These are phyloP conservation scores for Bryopsis sp. DNA, from an alignment of 139 green algal genomes.

Conservation along the genomic window DNA sequence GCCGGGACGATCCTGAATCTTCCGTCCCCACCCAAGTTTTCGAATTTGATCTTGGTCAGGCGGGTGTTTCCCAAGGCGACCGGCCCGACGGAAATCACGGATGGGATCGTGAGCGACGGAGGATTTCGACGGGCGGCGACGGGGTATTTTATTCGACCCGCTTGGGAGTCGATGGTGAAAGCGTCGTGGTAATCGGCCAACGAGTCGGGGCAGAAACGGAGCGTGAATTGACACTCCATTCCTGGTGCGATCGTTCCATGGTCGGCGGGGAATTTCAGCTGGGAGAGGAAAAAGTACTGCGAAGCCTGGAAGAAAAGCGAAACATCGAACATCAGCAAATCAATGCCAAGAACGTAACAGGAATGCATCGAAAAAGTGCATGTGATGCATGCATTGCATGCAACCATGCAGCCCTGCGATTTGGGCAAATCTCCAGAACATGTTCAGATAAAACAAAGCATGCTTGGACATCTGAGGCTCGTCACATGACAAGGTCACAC, in stretches of 20 bases:
- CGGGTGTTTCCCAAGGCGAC: constrained; percentile 34
- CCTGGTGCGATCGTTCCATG: constrained; percentile 23
- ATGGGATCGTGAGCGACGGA: constrained; percentile 38
- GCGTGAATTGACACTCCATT: constrained; percentile 33
- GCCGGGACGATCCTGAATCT: constrained; percentile 38
- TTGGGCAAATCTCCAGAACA: no score
- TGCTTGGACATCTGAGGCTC: no score
- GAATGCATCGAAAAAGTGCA: no score
- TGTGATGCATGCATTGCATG: no score
- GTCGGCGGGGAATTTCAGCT: constrained; percentile 6
- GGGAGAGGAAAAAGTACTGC: constrained; percentile 18
- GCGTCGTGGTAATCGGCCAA: constrained; percentile 56
- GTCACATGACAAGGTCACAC: no score
- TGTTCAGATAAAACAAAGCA: no score
- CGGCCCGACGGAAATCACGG: constrained; percentile 26
- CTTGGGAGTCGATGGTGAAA: constrained; percentile 40
- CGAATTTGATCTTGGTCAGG: constrained; percentile 24
- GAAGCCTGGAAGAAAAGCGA: no score
- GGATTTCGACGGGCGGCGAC: constrained; percentile 37
- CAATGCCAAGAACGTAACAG: no score
- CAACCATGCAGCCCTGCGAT: no score
- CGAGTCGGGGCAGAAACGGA: constrained; percentile 57
- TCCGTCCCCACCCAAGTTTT: constrained; percentile 36
- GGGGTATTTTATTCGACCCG: constrained; percentile 33
- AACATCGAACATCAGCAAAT: no score